Base-by-base conservation (phyloP, 1,139 yeast genomes). In the Blastobotrys buckinghamii region DNA sequence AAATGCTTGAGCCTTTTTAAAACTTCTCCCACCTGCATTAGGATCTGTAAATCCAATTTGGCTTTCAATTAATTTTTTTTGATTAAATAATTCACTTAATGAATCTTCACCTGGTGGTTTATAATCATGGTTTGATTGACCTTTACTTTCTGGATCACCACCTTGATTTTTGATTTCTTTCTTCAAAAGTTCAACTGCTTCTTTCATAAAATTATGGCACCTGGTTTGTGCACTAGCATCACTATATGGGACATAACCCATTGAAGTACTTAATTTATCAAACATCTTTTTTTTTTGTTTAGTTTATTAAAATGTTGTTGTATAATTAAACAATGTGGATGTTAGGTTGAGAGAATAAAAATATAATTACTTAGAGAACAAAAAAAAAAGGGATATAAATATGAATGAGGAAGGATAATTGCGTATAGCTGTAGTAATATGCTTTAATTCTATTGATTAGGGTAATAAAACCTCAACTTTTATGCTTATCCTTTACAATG, bases 181-280 rank as follows among this genome's bases (percentile, higher is more conserved):
- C 36, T 57, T 49, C 26, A 61, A 49, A 22, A 36, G 30, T 26
- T 43, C 39, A 24, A 55, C 44, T 0, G 65, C 61, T 17, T 51
- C 44, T 37, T 48, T 35, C 13, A 65, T 56, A 51, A 57, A 64
- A 7, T 51, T 52, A 49, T 47, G 61, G 59, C 68, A 65, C 2
- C 66, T 54, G 22, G 43, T 45, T 51, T 65, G 69, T 5, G 69
- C 69, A 5, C 33, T 51, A 15, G 59, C 61, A 45, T 65, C 69
- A 19, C 53, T 47, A 12, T 46, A 27, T 26, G 48, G 45, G 10
- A 48, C 50, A 3, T 33, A 15, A 9, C 48, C 51, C 29, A 48
- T 22, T 12, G 51, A 40, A 7, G 42, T 16, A 15, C 42, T 27
- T 9, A 39, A 16, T 27, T 16, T 39, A 13, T 39, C 24, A 30